These are phyloP conservation scores for Myotisia sp. DNA, from an alignment of 2,329 filamentous ascomycete genomes.

Conservation along the genomic window DNA sequence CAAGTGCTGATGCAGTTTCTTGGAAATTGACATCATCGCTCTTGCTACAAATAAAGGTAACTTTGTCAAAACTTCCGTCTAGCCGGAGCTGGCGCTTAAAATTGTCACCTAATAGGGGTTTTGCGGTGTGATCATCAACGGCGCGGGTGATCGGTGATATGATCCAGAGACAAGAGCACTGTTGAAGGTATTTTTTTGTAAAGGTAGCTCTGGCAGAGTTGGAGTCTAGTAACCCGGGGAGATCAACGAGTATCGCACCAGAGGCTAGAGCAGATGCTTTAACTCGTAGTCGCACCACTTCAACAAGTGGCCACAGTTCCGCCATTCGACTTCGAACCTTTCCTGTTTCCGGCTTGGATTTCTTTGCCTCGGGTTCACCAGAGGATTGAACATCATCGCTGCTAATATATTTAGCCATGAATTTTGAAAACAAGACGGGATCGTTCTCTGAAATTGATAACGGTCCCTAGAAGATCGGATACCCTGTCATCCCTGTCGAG, in stretches of 20 bases:
- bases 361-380: conserved; percentile 17
- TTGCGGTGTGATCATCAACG: conserved; percentile 46
- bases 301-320: conserved; percentile 31
- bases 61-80: conserved; percentile 39
- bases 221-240: conserved; percentile 46
- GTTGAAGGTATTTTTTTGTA: conserved; percentile 45
- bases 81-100: conserved; percentile 48
- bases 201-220: conserved; percentile 47
- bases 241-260: conserved; percentile 43
- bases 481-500: conserved; percentile 33
- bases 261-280: conserved; percentile 39
- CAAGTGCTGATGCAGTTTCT: conserved; percentile 22
- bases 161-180: conserved; percentile 47
- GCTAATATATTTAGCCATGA: conserved; percentile 40
- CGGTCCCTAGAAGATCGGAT: conserved; percentile 34
- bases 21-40: conserved; percentile 45
- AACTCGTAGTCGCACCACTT: conserved; percentile 34
- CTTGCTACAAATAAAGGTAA: conserved; percentile 51
- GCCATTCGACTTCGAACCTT: conserved; percentile 20
- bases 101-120: conserved; percentile 40
- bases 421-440: conserved; percentile 30
- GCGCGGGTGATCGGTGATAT: conserved; percentile 48
- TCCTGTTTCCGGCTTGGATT: not conserved
- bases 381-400: conserved; percentile 35
- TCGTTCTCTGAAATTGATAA: conserved; percentile 27